Conservation (phyloP, 2,329 filamentous ascomycete species). For the Phaeophleospora eucalypticola region DNA sequence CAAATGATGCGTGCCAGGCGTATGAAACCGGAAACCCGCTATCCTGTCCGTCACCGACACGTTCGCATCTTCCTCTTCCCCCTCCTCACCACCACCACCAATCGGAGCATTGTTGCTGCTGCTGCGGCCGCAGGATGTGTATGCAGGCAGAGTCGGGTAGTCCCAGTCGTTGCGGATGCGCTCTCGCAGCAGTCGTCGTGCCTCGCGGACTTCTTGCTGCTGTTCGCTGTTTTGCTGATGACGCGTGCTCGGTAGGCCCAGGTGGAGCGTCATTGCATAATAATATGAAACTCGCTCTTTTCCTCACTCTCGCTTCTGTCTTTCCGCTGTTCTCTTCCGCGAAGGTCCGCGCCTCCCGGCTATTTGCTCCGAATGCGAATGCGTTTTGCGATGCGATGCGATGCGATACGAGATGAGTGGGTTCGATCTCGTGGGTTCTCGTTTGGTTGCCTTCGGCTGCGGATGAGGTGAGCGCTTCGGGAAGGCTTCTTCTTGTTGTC, state of each 20-base stretch:
- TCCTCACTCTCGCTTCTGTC: too few relatives aligned
- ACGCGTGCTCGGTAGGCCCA: slow-evolving; percentile 24
- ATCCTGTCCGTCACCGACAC: slow-evolving; percentile 16
- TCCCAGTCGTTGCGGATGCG: slow-evolving; percentile 45
- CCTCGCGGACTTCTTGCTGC: slow-evolving; percentile 40
- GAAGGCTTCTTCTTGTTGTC: too few relatives aligned
- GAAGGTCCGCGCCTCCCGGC: too few relatives aligned
- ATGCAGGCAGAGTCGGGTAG: slow-evolving; percentile 36
- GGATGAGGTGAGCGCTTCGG: too few relatives aligned
- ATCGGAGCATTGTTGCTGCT: not conserved
- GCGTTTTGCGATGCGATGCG: too few relatives aligned
- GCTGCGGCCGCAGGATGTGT: slow-evolving; percentile 16
- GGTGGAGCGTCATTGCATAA: slow-evolving; percentile 28
- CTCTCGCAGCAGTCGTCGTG: slow-evolving; percentile 40
- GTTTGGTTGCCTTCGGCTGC: too few relatives aligned
- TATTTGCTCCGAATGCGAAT: too few relatives aligned
- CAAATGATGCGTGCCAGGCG: slow-evolving; percentile 3
- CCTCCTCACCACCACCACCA: not conserved
- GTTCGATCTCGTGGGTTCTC: too few relatives aligned
- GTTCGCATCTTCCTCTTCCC: slow-evolving; percentile 9
- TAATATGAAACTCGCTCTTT: too few relatives aligned
- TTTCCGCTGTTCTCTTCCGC: too few relatives aligned
- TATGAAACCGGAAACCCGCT: slow-evolving; percentile 31
- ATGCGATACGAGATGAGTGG: too few relatives aligned
- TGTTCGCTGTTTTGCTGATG: slow-evolving; percentile 28